phyloP scores from a whole-genome alignment of 768 basidiomycete species.

The Botryobasidium botryosum region DNA sequence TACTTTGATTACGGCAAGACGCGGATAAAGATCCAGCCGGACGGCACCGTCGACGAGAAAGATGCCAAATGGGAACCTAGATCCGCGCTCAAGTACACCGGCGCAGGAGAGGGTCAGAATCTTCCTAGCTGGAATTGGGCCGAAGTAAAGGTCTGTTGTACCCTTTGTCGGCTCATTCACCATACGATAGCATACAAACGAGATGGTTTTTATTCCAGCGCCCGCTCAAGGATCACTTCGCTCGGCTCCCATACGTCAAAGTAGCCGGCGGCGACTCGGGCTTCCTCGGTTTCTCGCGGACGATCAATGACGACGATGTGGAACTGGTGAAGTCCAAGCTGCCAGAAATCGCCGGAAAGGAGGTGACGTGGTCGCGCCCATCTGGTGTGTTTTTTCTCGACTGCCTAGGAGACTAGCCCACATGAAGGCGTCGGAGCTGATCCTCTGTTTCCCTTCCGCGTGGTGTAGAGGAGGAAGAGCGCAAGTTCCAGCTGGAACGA shows the following conservation, averaged over 20 bases:
- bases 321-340: slow-evolving; percentile 34
- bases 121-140: slow-evolving; percentile 49
- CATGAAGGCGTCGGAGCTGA: neutral
- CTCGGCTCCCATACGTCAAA: slow-evolving; percentile 32
- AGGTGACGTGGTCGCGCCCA: slow-evolving; percentile 36
- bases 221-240: slow-evolving; percentile 32
- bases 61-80: slow-evolving; percentile 32
- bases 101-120: slow-evolving; percentile 33
- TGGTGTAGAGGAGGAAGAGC: slow-evolving; percentile 16
- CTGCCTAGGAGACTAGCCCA: neutral
- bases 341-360: slow-evolving; percentile 24
- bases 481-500: slow-evolving; percentile 13
- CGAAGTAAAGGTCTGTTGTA: slow-evolving; percentile 31
- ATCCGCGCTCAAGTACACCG: slow-evolving; percentile 41
- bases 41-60: slow-evolving; percentile 26
- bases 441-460: neutral
- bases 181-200: slow-evolving; percentile 3
- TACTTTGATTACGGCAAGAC: slow-evolving; percentile 10
- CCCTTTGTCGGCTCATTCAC: neutral
- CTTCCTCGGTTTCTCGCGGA: slow-evolving; percentile 41
- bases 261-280: slow-evolving; percentile 32
- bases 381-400: slow-evolving; percentile 13
- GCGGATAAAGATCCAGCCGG: slow-evolving; percentile 29
- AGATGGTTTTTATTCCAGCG: slow-evolving; percentile 17
- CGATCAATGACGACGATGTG: slow-evolving; percentile 50